phyloP scores from a whole-genome alignment of 2,329 filamentous ascomycete species.

The Seiridium cupressi region DNA sequence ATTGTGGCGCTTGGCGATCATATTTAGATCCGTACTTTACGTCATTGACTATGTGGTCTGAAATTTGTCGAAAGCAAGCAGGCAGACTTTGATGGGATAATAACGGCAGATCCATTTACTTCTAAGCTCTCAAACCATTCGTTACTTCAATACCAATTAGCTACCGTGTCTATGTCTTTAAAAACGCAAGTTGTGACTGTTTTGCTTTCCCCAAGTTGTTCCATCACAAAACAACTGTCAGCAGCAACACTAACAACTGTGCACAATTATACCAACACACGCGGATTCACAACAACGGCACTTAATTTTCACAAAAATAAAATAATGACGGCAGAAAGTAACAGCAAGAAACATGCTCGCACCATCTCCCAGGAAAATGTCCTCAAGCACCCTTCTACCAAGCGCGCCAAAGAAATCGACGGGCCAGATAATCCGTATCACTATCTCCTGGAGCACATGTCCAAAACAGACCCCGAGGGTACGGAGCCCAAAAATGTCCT shows the following conservation, averaged over 20 bases:
- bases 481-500: slow-evolving; percentile 15
- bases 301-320: not conserved
- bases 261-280: no score
- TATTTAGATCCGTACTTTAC: not conserved
- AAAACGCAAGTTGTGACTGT: not conserved
- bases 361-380: slow-evolving; percentile 16
- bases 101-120: not conserved
- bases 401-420: slow-evolving; percentile 23
- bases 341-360: slow-evolving; percentile 16
- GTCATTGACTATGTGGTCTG: slow-evolving; percentile 2
- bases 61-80: no score
- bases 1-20: not conserved
- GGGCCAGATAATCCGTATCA: slow-evolving; percentile 16
- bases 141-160: no score
- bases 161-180: not conserved
- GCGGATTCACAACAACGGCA: not conserved
- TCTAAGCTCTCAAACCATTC: not conserved
- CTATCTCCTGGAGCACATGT: slow-evolving; percentile 11
- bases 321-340: not conserved
- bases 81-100: no score
- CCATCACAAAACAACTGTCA: no score
- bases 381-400: slow-evolving; percentile 22
- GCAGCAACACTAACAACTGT: no score
- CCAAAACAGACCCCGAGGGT: not conserved
- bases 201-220: not conserved